Percentiles rank a stretch among this genome's conserved stretches.
phyloP scores from a whole-genome alignment of 2,329 filamentous ascomycete species.

The Aspergillus costaricaensis region DNA sequence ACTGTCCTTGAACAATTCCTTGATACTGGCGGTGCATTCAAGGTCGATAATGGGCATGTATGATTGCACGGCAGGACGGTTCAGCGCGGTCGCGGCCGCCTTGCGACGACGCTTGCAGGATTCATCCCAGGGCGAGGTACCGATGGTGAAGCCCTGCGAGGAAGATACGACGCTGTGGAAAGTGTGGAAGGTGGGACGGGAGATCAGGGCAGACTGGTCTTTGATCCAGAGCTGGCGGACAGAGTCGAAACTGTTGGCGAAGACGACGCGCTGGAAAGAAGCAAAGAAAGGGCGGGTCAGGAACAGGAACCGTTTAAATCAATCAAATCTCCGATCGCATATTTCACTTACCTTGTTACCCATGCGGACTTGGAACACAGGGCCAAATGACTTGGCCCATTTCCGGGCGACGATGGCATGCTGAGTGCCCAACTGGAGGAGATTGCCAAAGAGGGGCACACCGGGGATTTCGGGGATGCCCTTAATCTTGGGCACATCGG shows the following conservation, averaged over 20 bases:
- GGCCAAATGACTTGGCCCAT: slow-evolving; percentile 63
- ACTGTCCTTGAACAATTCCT: slow-evolving; percentile 68
- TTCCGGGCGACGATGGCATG: slow-evolving; percentile 58
- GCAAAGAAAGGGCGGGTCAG: background rate
- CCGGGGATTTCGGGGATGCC: slow-evolving; percentile 63
- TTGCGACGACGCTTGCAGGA: slow-evolving; percentile 76
- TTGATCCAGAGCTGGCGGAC: slow-evolving; percentile 74
- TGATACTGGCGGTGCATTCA: slow-evolving; percentile 70
- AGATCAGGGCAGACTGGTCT: slow-evolving; percentile 75
- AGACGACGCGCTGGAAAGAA: slow-evolving; percentile 63
- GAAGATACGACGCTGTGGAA: slow-evolving; percentile 78
- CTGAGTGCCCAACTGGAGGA: slow-evolving; percentile 60
- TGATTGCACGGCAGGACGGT: slow-evolving; percentile 71
- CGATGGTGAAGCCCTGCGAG: slow-evolving; percentile 78
- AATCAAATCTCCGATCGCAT: background rate
- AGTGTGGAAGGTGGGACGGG: slow-evolving; percentile 75
- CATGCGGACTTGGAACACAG: slow-evolving; percentile 67
- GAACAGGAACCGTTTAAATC: background rate
- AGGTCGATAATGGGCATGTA: slow-evolving; percentile 84
- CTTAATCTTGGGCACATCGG: slow-evolving; percentile 63
- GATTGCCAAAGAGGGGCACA: slow-evolving; percentile 63
- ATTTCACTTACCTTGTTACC: slow-evolving; percentile 60
- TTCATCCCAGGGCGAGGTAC: slow-evolving; percentile 81
- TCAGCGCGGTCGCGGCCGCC: slow-evolving; percentile 75
- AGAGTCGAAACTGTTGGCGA: slow-evolving; percentile 75